phyloP scores from a whole-genome alignment of 495 filamentous ascomycete genomes.

The Diplogelasinospora grovesii region DNA sequence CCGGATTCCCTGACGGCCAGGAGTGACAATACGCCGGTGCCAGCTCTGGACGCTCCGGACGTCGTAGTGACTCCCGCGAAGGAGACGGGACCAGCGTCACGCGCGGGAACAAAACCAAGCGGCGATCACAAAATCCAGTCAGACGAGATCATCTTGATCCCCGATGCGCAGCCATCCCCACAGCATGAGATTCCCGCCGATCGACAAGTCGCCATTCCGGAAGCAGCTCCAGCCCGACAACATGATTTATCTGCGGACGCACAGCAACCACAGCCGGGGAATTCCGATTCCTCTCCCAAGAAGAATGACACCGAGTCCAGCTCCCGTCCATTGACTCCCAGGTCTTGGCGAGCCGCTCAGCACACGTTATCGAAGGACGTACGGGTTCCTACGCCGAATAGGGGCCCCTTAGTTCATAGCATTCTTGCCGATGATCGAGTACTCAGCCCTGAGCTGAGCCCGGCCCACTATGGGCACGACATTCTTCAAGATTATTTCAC shows the following conservation, averaged over 20 bases:
- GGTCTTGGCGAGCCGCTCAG: background rate
- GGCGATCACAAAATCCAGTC: too few relatives aligned
- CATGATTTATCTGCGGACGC: conserved; percentile 6
- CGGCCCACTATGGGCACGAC: conserved; percentile 9
- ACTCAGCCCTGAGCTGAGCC: conserved; percentile 9
- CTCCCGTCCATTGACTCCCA: conserved; percentile 7
- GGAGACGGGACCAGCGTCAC: too few relatives aligned
- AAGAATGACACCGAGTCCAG: conserved; percentile 9
- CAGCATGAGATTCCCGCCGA: conserved; percentile 8
- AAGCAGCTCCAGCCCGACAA: background rate
- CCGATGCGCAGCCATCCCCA: background rate
- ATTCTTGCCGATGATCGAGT: conserved; percentile 13
- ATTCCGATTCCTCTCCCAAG: background rate
- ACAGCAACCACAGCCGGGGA: background rate
- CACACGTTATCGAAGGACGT: conserved; percentile 15
- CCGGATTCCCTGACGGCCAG: too few relatives aligned
- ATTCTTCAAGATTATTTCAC: conserved; percentile 11
- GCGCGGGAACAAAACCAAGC: too few relatives aligned
- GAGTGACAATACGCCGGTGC: too few relatives aligned
- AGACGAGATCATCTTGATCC: background rate
- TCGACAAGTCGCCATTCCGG: background rate
- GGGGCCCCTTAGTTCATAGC: conserved; percentile 3
- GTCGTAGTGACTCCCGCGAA: too few relatives aligned
- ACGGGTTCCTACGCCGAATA: conserved; percentile 3
- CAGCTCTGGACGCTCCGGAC: too few relatives aligned